Percentiles rank a stretch among this genome's conserved stretches.
phyloP scores from a whole-genome alignment of 2,329 filamentous ascomycete species.

The Endoconidiophora polonica region DNA sequence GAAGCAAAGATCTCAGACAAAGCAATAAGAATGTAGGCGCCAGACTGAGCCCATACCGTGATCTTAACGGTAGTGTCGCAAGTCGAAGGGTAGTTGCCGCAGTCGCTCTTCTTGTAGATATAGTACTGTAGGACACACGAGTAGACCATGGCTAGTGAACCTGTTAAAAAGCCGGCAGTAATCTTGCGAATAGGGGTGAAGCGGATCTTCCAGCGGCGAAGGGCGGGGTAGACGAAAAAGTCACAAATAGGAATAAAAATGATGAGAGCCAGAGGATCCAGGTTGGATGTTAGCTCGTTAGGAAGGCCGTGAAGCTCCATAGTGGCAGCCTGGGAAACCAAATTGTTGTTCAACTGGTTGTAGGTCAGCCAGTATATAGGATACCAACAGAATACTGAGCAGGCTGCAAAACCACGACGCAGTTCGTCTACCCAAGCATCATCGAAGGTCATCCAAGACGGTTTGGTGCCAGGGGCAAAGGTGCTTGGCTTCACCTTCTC shows the following conservation, averaged over 20 bases:
- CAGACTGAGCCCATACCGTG: constrained; percentile 45
- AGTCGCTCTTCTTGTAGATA: constrained; percentile 47
- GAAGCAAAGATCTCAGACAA: constrained; percentile 33
- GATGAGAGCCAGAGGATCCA: constrained; percentile 57
- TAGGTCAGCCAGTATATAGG: constrained; percentile 43
- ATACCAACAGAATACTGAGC: constrained; percentile 52
- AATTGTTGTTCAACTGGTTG: constrained; percentile 37
- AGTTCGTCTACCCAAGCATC: constrained; percentile 67
- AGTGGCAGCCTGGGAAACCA: constrained; percentile 44
- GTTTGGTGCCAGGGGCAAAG: constrained; percentile 37
- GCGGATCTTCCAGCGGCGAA: constrained; percentile 45
- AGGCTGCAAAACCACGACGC: constrained; percentile 48
- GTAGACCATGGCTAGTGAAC: constrained; percentile 41
- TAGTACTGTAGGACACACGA: constrained; percentile 38
- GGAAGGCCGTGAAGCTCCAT: constrained; percentile 55
- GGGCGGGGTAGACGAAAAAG: constrained; percentile 46
- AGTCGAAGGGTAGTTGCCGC: constrained; percentile 29
- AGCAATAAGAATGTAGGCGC: constrained; percentile 31
- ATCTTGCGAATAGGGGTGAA: constrained; percentile 68
- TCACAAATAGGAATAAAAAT: constrained; percentile 60
- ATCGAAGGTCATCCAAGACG: constrained; percentile 61
- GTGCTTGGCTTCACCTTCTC: constrained; percentile 50
- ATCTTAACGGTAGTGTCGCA: constrained; percentile 29
- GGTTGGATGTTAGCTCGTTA: constrained; percentile 60
- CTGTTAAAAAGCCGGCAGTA: constrained; percentile 49